Percentiles rank a stretch among this genome's conserved stretches.
phyloP scores from a whole-genome alignment of 495 filamentous ascomycete genomes.

The Podospora pseudoanserina region DNA sequence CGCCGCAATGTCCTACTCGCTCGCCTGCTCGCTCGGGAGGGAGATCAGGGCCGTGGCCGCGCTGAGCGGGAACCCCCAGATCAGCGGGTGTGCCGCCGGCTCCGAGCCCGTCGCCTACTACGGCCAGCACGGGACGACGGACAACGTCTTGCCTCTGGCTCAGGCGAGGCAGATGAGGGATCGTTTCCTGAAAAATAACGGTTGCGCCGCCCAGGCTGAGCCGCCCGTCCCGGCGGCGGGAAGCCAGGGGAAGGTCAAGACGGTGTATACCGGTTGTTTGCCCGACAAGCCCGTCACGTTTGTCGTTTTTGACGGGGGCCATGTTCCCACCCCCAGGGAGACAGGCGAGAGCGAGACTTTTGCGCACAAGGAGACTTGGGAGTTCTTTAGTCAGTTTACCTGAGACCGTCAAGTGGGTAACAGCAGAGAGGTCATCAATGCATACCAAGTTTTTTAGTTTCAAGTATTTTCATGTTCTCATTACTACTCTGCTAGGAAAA shows the following conservation, averaged over 20 bases:
- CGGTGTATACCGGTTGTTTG: constrained; percentile 29
- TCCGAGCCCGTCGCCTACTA: constrained; percentile 44
- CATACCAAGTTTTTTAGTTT: too few relatives aligned
- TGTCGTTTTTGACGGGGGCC: constrained; percentile 27
- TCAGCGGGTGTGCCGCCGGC: constrained; percentile 42
- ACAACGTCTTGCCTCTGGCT: constrained; percentile 38
- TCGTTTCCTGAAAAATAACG: constrained; percentile 40
- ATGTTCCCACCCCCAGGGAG: constrained; percentile 24
- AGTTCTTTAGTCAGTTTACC: constrained; percentile 20
- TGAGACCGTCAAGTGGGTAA: neutral
- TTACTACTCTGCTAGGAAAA: too few relatives aligned
- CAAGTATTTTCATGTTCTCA: too few relatives aligned
- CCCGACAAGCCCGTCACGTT: constrained; percentile 30
- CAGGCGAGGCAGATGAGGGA: constrained; percentile 38
- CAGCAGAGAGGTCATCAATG: too few relatives aligned
- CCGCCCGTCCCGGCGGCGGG: constrained; percentile 12
- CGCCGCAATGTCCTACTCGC: constrained; percentile 44
- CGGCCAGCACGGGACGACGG: constrained; percentile 40
- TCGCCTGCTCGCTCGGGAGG: constrained; percentile 40
- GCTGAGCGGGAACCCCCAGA: constrained; percentile 34
- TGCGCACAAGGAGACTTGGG: constrained; percentile 26
- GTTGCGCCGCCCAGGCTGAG: constrained; percentile 22
- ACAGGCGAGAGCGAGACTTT: constrained; percentile 23
- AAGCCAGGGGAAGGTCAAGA: constrained; percentile 18
- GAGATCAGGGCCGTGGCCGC: constrained; percentile 43